Conservation (phyloP, 2,329 filamentous ascomycete genomes). For the Stagonosporopsis chrysanthemi region DNA sequence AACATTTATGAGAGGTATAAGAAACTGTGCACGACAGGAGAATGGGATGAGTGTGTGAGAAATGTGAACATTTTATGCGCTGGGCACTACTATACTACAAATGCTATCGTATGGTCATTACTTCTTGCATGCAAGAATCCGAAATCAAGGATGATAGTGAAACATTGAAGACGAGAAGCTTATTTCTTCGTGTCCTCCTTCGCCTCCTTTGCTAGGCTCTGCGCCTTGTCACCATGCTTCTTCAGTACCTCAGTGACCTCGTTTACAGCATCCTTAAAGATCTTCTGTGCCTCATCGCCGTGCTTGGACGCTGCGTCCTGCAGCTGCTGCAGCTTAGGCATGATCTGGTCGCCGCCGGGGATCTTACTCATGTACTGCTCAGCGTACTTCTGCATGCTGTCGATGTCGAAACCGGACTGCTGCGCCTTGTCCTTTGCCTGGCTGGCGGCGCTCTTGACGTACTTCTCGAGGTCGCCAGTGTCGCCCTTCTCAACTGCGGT, state of each 20-base stretch:
- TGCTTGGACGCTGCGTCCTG: constrained; percentile 72
- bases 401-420: constrained; percentile 56
- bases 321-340: constrained; percentile 71
- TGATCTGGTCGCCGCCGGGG: constrained; percentile 68
- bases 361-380: constrained; percentile 72
- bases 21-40: background rate
- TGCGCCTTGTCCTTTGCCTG: constrained; percentile 70
- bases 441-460: constrained; percentile 65
- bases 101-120: constrained; percentile 10
- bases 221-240: constrained; percentile 45
- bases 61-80: constrained; percentile 5
- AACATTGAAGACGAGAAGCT: background rate
- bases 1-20: no score
- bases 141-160: no score
- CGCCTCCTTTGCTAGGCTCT: constrained; percentile 43
- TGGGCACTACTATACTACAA: constrained; percentile 14
- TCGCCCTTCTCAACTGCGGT: constrained; percentile 68
- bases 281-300: constrained; percentile 72
- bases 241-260: constrained; percentile 47
- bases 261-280: constrained; percentile 66
- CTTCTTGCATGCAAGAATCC: background rate
- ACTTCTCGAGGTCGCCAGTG: constrained; percentile 65
- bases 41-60: background rate
- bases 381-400: constrained; percentile 46
- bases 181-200: constrained; percentile 49